Conservation (phyloP, 139 green algal species). For the Edaphochlamys debaryana region DNA sequence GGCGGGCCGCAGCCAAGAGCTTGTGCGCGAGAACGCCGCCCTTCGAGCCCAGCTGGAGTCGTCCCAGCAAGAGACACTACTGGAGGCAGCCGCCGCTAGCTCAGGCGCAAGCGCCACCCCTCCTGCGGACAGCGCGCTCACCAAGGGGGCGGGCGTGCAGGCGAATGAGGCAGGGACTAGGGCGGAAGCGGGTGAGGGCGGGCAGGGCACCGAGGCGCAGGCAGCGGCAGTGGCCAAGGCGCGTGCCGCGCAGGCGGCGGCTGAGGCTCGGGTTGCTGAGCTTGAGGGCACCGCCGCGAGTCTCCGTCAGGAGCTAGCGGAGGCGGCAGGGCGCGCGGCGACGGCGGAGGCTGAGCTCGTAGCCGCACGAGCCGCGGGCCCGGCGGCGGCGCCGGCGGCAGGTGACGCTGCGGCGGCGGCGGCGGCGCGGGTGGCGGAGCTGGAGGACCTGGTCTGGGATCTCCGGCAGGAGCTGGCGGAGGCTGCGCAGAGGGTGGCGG, state of each 20-base stretch:
- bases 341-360: too few relatives aligned
- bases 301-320: not conserved
- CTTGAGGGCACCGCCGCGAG: not conserved
- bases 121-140: too few relatives aligned
- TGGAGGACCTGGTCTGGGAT: not conserved
- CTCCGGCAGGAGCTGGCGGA: not conserved
- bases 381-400: too few relatives aligned
- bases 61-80: too few relatives aligned
- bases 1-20: not conserved
- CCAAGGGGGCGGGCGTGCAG: too few relatives aligned
- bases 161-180: too few relatives aligned
- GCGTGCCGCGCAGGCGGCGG: not conserved
- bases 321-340: too few relatives aligned
- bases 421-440: not conserved
- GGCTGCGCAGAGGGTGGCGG: not conserved
- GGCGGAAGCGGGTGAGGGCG: too few relatives aligned
- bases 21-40: constrained; percentile 5
- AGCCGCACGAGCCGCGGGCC: not conserved
- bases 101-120: too few relatives aligned
- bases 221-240: not conserved
- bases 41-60: too few relatives aligned
- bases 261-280: not conserved
- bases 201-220: too few relatives aligned
- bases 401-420: not conserved
- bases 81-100: too few relatives aligned